Evolutionary conservation across 352 stramenopile genomes (phyloP).

Genomic region (Pythium volutum): DNA sequence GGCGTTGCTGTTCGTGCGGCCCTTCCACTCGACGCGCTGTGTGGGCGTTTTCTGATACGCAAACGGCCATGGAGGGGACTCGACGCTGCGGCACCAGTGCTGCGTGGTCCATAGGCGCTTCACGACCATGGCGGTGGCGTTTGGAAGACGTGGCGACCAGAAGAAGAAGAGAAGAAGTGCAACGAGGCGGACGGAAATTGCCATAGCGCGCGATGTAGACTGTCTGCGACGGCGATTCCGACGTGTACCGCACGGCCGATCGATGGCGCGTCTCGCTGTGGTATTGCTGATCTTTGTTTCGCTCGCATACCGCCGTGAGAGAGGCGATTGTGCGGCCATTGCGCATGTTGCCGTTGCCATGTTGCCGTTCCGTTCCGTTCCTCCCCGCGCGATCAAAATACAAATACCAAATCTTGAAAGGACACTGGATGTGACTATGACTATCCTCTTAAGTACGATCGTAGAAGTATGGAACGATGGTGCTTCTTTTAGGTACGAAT

Average conservation of each 20-base stretch:
- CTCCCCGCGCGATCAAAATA: neutral
- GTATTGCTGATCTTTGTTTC: neutral
- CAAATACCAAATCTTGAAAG: neutral
- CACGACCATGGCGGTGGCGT: slow-evolving; percentile 51
- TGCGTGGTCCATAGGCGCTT: slow-evolving; percentile 82
- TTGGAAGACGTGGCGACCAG: too few species aligned
- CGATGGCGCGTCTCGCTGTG: neutral
- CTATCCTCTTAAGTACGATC: slow-evolving; percentile 1
- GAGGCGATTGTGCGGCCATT: neutral
- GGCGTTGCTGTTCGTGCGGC: slow-evolving; percentile 79
- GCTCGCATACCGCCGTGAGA: neutral
- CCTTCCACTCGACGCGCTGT: slow-evolving; percentile 87
- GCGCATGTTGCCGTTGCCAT: neutral
- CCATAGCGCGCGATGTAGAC: neutral
- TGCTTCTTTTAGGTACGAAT: slow-evolving; percentile 14
- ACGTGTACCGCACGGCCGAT: neutral
- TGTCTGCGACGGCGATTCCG: neutral
- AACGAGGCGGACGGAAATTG: slow-evolving; percentile 3
- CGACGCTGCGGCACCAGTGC: slow-evolving; percentile 85
- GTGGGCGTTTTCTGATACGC: slow-evolving; percentile 85
- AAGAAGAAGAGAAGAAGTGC: neutral
- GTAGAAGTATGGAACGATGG: neutral
- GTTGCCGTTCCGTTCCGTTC: neutral
- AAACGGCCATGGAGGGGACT: slow-evolving; percentile 90
- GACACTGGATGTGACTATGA: neutral